Conservation (phyloP, 306 rosid genomes). For the Medicago truncatula region DNA sequence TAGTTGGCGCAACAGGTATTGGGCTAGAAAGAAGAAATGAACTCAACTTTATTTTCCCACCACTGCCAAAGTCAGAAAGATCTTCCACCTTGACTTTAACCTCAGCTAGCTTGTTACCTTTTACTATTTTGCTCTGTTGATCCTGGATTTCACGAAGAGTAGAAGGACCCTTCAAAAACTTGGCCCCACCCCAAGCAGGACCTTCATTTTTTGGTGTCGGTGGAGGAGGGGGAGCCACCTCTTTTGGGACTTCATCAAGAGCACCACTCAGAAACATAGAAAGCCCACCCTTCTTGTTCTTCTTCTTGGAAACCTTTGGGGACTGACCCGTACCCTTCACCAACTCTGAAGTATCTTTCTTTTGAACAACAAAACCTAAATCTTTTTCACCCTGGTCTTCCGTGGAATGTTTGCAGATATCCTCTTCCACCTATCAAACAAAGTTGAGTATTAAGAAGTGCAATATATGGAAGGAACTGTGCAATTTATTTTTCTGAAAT, state of each 20-base stretch:
- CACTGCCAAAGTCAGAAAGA: slow-evolving; percentile 52
- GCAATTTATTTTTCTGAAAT: slow-evolving; percentile 17
- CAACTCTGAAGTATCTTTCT: slow-evolving; percentile 55
- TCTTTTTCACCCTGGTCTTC: slow-evolving; percentile 45
- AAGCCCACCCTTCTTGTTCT: slow-evolving; percentile 89
- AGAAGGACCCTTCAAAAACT: slow-evolving; percentile 61
- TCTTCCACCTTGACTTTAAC: slow-evolving; percentile 61
- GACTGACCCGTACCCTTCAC: slow-evolving; percentile 47
- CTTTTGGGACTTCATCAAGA: slow-evolving; percentile 69
- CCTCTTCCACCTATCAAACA: slow-evolving; percentile 60
- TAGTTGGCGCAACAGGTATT: slow-evolving; percentile 67
- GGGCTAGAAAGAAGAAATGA: slow-evolving; percentile 85
- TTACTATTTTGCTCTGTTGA: slow-evolving; percentile 66
- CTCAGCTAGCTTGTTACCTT: slow-evolving; percentile 41
- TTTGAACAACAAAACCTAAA: slow-evolving; percentile 42
- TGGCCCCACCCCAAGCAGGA: slow-evolving; percentile 98
- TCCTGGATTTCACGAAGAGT: slow-evolving; percentile 89
- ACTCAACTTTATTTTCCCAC: slow-evolving; percentile 66
- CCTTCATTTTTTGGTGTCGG: slow-evolving; percentile 66
- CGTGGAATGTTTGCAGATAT: slow-evolving; percentile 37
- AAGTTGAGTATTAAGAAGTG: slow-evolving; percentile 22
- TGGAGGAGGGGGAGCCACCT: slow-evolving; percentile 63
- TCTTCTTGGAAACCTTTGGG: slow-evolving; percentile 68
- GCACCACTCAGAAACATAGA: slow-evolving; percentile 98
- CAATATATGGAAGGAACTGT: slow-evolving; percentile 32